Base-by-base conservation (phyloP, 1,284 basidiomycete genomes). In the Mycena citricolor region DNA sequence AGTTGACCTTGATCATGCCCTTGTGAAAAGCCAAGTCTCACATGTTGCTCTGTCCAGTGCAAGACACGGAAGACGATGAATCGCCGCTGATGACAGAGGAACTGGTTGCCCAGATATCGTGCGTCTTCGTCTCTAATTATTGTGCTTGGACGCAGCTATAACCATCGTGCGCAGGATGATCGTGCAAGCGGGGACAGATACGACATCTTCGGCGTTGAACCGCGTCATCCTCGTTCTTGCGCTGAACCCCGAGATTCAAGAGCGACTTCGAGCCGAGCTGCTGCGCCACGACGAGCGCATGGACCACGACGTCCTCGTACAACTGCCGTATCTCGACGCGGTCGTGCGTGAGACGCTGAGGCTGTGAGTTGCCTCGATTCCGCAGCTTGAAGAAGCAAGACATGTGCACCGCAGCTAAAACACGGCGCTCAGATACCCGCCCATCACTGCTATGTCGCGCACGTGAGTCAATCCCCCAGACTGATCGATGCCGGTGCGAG, bases 281-380 rank as follows among this genome's bases (percentile, higher is more conserved):
- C 36, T 36, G 4, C 46, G 47, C 12, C 41, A 47, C 7, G 43
- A 50, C 5, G 54, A 52, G 14, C 54, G 56, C 32, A 49, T 58
- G 13, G 44, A 51, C 19, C 62, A 57, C 40, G 54, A 57, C 26
- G 44, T 57, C 23, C 44, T 66, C n/a, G 54, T 56, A 10, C 40
- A 29, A 4, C 46, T 66, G 4, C 62, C 61, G 2, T 56, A 60
- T 7, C 52, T 66, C 3, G 63, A 64, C 42, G 28, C 21, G 4
- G 26, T 43, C n/a, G 11, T 43, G 4, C 50, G 57, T 12, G 62
- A 65, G 40, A 61, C 57, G 8, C 48, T 67, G n/a, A 54, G 64
- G 21, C 39, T 66, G 45, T 63, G 47, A 31, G 34, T 34, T n/a
- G n/a, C n/a, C n/a, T n/a, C n/a, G n/a, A n/a, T n/a, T n/a, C n/a